phyloP scores from a whole-genome alignment of 192 early-diverging fungal species.

The Funneliformis mosseae region DNA sequence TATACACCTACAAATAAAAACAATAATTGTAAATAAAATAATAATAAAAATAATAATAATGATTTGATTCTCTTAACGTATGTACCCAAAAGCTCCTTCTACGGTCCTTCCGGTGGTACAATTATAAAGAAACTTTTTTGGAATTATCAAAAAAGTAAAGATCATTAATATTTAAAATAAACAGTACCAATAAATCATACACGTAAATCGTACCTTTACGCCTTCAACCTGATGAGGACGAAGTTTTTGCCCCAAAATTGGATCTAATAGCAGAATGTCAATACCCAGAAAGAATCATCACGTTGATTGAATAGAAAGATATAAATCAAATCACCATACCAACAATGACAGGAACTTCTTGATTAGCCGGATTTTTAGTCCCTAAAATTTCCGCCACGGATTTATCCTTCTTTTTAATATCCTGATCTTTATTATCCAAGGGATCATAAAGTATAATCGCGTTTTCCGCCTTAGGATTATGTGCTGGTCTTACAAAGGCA shows the following conservation, averaged over 20 bases:
- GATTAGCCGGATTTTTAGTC: constrained; percentile 43
- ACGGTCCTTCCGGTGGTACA: constrained; percentile 85
- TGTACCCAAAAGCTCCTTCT: constrained; percentile 72
- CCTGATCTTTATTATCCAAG: constrained; percentile 41
- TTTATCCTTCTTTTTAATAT: constrained; percentile 49
- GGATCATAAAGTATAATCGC: constrained; percentile 89
- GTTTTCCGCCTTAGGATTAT: constrained; percentile 81
- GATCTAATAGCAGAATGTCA: constrained; percentile 58
- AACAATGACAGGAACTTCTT: constrained; percentile 74
- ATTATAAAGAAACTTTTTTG: constrained; percentile 82
- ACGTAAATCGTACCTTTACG: constrained; percentile 50
- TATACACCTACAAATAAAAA: constrained; percentile 66
- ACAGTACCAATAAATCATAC: not conserved
- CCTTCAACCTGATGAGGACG: constrained; percentile 98
- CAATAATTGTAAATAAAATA: not conserved
- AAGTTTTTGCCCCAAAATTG: constrained; percentile 77
- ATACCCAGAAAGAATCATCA: not conserved
- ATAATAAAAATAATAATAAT: not conserved
- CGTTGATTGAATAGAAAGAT: not conserved
- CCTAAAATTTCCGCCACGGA: constrained; percentile 60
- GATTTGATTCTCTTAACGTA: not conserved
- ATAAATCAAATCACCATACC: not conserved
- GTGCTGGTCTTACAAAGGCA: constrained; percentile 60
- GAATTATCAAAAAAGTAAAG: not conserved
- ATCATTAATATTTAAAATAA: not conserved